phyloP scores from a whole-genome alignment of 2,329 filamentous ascomycete genomes.

The Fusarium nanum region DNA sequence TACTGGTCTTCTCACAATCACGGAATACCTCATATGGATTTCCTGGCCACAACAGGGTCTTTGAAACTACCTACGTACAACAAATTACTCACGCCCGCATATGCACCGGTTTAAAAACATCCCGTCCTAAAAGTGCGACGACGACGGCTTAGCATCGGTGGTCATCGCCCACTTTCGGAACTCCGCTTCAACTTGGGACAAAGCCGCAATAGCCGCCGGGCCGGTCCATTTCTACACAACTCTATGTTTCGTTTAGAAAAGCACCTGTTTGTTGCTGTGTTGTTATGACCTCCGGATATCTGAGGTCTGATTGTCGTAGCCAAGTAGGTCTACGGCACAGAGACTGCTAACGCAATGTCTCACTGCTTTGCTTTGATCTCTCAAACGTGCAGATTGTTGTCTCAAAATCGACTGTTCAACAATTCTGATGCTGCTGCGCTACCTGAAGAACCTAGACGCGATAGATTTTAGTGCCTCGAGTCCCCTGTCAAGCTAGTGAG shows the following conservation, averaged over 20 bases:
- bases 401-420: constrained; percentile 31
- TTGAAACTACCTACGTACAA: not conserved
- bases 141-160: constrained; percentile 40
- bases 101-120: constrained; percentile 26
- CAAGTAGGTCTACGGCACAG: constrained; percentile 19
- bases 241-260: constrained; percentile 15
- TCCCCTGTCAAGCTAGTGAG: constrained; percentile 15
- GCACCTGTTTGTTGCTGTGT: not conserved
- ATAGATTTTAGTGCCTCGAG: constrained; percentile 24
- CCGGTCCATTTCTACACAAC: constrained; percentile 42
- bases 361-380: constrained; percentile 16
- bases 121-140: constrained; percentile 16
- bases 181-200: constrained; percentile 26
- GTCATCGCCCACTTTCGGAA: constrained; percentile 34
- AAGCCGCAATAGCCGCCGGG: constrained; percentile 48
- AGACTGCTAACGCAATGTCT: constrained; percentile 9
- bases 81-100: constrained; percentile 8
- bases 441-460: constrained; percentile 34
- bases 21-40: not conserved
- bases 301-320: not conserved
- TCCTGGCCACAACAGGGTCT: not conserved
- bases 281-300: not conserved
- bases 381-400: constrained; percentile 19
- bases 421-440: constrained; percentile 21
- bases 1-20: not conserved